Percentiles rank a stretch among this genome's conserved stretches.
Conservation (phyloP, 2,329 filamentous ascomycete species). For the Aspergillus brasiliensis region DNA sequence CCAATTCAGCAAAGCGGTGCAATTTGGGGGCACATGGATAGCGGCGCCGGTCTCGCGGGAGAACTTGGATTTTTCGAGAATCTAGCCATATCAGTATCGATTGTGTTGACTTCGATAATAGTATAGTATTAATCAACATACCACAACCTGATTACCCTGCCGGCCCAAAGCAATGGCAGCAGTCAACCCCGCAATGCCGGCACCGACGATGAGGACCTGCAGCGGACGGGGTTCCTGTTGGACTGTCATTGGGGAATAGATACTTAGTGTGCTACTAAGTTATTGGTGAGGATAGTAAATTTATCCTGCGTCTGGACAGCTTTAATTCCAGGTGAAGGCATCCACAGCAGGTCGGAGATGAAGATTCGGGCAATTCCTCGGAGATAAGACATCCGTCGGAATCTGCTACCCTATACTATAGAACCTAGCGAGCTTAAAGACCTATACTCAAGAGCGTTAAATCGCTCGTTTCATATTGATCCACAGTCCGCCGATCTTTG, state of each 20-base stretch:
- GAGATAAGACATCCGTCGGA: background rate
- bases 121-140: conserved; percentile 15
- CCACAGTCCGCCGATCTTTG: too few relatives aligned
- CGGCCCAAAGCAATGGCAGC: conserved; percentile 37
- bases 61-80: conserved; percentile 31
- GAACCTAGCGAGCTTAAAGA: too few relatives aligned
- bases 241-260: background rate
- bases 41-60: conserved; percentile 29
- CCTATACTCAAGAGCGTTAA: too few relatives aligned
- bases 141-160: conserved; percentile 37
- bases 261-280: background rate
- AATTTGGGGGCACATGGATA: conserved; percentile 31
- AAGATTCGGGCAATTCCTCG: background rate
- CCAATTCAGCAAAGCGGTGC: conserved; percentile 28
- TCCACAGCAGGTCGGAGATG: background rate
- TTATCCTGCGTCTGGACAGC: background rate
- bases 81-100: conserved; percentile 21
- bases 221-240: conserved; percentile 7
- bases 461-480: too few relatives aligned
- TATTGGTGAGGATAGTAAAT: background rate
- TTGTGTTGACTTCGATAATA: too few relatives aligned
- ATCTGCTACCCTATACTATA: background rate
- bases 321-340: background rate
- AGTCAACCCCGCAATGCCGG: conserved; percentile 37
- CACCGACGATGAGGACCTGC: conserved; percentile 32